These are phyloP conservation scores for Sordariomycetes sp. DNA, from an alignment of 2,329 filamentous ascomycete genomes.

Conservation along the genomic window DNA sequence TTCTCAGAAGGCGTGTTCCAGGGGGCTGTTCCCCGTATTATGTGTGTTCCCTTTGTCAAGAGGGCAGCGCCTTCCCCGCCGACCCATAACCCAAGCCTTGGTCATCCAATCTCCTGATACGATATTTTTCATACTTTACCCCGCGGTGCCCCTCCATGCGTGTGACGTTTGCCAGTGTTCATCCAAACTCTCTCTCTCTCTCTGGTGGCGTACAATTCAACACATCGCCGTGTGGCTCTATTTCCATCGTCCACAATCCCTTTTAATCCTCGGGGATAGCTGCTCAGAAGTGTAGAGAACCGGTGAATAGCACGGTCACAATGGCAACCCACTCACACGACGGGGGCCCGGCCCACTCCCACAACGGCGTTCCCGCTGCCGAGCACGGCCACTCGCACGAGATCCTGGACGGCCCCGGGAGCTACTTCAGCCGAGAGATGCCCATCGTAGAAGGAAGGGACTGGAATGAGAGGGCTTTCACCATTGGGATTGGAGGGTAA, in stretches of 20 bases:
- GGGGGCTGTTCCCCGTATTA: too few relatives aligned
- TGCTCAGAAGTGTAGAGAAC: not conserved
- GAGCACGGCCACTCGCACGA: constrained; percentile 95
- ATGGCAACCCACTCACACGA: constrained; percentile 38
- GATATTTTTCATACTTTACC: not conserved
- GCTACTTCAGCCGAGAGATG: constrained; percentile 83
- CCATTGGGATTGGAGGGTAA: constrained; percentile 95
- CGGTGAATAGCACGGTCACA: not conserved
- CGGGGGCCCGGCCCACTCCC: constrained; percentile 38
- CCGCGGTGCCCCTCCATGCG: constrained; percentile 3
- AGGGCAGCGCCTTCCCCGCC: not conserved
- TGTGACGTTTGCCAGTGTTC: not conserved
- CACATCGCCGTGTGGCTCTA: not conserved
- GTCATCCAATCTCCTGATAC: not conserved
- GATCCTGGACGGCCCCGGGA: constrained; percentile 87
- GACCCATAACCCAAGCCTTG: not conserved
- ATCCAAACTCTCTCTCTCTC: not conserved
- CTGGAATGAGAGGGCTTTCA: constrained; percentile 86
- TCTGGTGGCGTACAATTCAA: not conserved
- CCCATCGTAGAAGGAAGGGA: constrained; percentile 80
- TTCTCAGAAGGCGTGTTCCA: not conserved
- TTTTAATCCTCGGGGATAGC: not conserved
- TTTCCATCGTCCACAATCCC: not conserved
- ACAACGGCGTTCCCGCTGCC: constrained; percentile 43
- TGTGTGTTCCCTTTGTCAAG: not conserved